Conservation (phyloP, 2,329 filamentous ascomycete species). For the Fusarium napiforme region DNA sequence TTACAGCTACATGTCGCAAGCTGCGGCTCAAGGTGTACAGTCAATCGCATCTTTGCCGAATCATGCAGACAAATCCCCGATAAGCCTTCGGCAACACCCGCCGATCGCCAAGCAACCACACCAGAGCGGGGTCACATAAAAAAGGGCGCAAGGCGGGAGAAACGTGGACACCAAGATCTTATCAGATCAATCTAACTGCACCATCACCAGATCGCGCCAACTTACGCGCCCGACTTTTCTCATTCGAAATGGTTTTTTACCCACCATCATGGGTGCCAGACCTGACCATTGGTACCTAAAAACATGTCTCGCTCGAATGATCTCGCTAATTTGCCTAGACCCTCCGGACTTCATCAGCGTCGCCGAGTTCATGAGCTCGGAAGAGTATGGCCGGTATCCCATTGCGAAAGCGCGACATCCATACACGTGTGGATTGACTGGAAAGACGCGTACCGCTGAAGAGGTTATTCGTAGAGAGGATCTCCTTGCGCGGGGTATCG, state of each 20-base stretch:
- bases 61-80: background rate
- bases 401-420: slow-evolving; percentile 72
- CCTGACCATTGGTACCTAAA: background rate
- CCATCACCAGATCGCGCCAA: background rate
- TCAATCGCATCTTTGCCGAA: background rate
- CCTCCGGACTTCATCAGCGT: slow-evolving; percentile 58
- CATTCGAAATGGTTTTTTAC: background rate
- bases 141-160: background rate
- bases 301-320: accelerated
- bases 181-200: background rate
- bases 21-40: background rate
- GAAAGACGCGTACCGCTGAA: slow-evolving; percentile 69
- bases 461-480: slow-evolving; percentile 75
- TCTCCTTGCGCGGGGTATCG: slow-evolving; percentile 71
- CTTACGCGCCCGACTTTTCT: accelerated
- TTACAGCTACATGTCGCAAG: accelerated
- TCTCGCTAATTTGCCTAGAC: background rate
- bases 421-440: slow-evolving; percentile 80
- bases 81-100: background rate
- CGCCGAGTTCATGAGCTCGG: slow-evolving; percentile 78
- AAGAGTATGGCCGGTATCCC: slow-evolving; percentile 56
- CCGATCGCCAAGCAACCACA: slow-evolving; percentile 1
- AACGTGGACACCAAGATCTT: slow-evolving; percentile 2
- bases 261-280: slow-evolving; percentile 21
- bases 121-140: background rate